Evolutionary conservation across 2,329 filamentous ascomycete genomes (phyloP), one percentile per base, ranked within the genome.

Genomic region (Chaetomium strumarium): DNA sequence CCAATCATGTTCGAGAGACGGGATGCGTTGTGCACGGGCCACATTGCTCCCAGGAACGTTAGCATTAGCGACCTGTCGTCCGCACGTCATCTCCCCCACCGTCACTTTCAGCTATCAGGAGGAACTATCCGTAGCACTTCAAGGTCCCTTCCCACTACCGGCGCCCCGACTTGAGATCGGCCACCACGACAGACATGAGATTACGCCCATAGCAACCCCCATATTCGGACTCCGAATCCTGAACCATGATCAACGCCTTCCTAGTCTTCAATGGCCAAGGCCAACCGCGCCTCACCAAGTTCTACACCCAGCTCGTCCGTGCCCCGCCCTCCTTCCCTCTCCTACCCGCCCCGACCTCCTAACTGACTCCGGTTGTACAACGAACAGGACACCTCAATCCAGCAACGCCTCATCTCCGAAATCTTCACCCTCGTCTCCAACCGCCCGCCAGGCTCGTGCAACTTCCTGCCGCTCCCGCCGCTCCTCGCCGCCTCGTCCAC

Each of bases 261-360:
- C 79, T 99, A 60, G 92, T 99, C 68, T 99, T 99, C 78, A 99
- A 99, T 67, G 96, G 96, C 75, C 90, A 92, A 64, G 93, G 93
- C 59, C 92, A 99, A 72, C 92, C 93, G 36, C 86, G 93, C 51
- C 80, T 99, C 68, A 97, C 92, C 63, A 97, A 97, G 66, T 99
- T 99, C 77, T 99, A 99, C 70, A 96, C 92, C 2, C 92, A 97
- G 69, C 83, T 99, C 61, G 92, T 95, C 72, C 55, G 53, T 49
- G 39, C 38, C 38, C 33, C 43, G 9, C 14, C 33, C 49, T 14
- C 10, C 36, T 20, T 29, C 17, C 24, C 19, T 20, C 39, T 13
- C 19, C 36, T 40, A 29, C 16, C 36, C 5, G 4, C 14, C 45
- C 37, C 14, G 33, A 5, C 33, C 5, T 14, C 34, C 7, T n/a